These are phyloP conservation scores for Plenodomus biglobosus DNA, from an alignment of 2,329 filamentous ascomycete genomes.

Conservation along the genomic window DNA sequence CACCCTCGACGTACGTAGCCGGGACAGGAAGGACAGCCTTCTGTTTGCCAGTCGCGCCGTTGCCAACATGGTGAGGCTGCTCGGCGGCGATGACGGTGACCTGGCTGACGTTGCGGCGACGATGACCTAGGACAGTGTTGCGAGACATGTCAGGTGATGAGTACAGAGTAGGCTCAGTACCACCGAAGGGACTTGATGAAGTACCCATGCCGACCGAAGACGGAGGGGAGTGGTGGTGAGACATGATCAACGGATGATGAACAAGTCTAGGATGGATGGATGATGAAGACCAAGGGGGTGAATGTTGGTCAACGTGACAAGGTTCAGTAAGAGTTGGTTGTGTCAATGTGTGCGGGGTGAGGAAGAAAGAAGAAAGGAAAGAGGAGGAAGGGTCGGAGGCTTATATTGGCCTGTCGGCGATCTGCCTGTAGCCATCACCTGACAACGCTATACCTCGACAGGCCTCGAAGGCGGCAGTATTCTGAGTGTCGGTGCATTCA, in stretches of 20 bases:
- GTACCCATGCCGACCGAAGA: slow-evolving; percentile 25
- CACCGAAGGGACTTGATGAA: slow-evolving; percentile 29
- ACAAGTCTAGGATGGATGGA: slow-evolving; percentile 18
- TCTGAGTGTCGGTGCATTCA: slow-evolving; percentile 6
- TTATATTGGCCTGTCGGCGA: slow-evolving; percentile 11
- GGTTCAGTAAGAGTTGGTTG: slow-evolving; percentile 11
- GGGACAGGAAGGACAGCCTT: slow-evolving; percentile 17
- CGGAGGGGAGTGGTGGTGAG: slow-evolving; percentile 26
- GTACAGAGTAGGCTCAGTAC: slow-evolving; percentile 34
- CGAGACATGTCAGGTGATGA: slow-evolving; percentile 31
- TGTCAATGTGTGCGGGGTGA: slow-evolving; percentile 16
- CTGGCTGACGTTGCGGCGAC: slow-evolving; percentile 17
- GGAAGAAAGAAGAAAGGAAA: slow-evolving; percentile 9
- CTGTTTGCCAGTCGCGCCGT: slow-evolving; percentile 8
- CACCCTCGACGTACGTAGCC: slow-evolving; percentile 12
- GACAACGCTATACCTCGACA: slow-evolving; percentile 10
- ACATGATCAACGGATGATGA: slow-evolving; percentile 28
- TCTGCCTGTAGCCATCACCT: slow-evolving; percentile 6
- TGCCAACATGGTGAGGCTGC: slow-evolving; percentile 6
- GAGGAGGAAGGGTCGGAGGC: slow-evolving; percentile 17
- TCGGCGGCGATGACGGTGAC: slow-evolving; percentile 12
- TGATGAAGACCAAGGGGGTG: slow-evolving; percentile 9
- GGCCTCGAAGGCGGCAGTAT: slow-evolving; percentile 11
- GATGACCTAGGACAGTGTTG: slow-evolving; percentile 14
- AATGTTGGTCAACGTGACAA: slow-evolving; percentile 19